Evolutionary conservation across 2,329 filamentous ascomycete species (phyloP), one percentile per base, ranked within the genome.

Genomic region (Fusarium longipes): DNA sequence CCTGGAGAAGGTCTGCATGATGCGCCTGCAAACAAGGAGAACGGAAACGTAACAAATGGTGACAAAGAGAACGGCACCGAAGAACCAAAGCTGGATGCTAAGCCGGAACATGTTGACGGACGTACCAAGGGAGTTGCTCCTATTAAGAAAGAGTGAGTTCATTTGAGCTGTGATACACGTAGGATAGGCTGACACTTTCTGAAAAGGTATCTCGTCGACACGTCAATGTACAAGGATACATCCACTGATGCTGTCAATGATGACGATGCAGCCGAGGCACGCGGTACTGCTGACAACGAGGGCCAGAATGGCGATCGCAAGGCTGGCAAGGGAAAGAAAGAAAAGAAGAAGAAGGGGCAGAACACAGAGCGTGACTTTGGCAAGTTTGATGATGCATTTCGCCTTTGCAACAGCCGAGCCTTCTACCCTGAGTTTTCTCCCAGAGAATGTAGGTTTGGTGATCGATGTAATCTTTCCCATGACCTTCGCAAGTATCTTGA

Each of bases 301-400:
- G 74, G 77, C 29, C 82, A 86, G 50, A 85, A 87, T 67, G 86
- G 89, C 74, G 86, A 85, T 55, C 85, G 87, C 55, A 88, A 89
- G 40, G 66, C 52, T 10, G 58, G 69, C 8, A 73, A 76, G 65
- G 77, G 72, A 30, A 80, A 75, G 50, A 81, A 80, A 69, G 77
- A 77, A 40, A 82, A 77, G 56, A 83, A 83, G 69, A 87, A 86
- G 74, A 82, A 80, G 69, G 82, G 82, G 14, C 93, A 97, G 79
- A 97, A 98, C 78, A 93, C 90, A 67, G 88, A 88, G 69, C 91
- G 95, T 57, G 87, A 86, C 40, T 97, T 96, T 76, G 93, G 93
- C 49, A 88, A 84, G 66, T 96, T 93, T 39, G 86, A 88, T 63
- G 95, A 98, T 75, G 86, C 87, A 29, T 84, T 94, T 55, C 87